Evolutionary conservation across 257 asterid genomes (phyloP).

Genomic region (Cynanchum wilfordii): DNA sequence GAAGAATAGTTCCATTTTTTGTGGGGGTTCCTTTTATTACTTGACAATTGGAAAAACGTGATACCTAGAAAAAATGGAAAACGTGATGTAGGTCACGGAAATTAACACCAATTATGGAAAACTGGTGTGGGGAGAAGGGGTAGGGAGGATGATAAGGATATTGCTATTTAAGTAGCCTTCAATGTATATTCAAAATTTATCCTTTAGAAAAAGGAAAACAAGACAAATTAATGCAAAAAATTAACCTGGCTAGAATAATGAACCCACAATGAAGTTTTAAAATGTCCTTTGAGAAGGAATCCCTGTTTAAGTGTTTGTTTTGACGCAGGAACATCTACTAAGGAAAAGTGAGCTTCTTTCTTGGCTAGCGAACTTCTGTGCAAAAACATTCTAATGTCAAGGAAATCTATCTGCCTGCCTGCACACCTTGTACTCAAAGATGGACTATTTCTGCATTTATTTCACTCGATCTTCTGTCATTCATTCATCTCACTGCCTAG

Average conservation of each 20-base stretch:
- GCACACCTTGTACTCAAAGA: slow-evolving; percentile 57
- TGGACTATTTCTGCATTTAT: slow-evolving; percentile 59
- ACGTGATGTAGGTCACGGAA: neutral
- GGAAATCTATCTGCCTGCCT: slow-evolving; percentile 66
- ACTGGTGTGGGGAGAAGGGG: neutral
- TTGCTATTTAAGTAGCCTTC: neutral
- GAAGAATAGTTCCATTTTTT: neutral
- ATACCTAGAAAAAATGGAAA: no score
- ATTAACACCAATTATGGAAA: neutral
- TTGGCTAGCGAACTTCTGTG: slow-evolving; percentile 64
- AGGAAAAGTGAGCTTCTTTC: slow-evolving; percentile 60
- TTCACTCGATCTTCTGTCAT: slow-evolving; percentile 44
- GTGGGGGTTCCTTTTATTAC: neutral
- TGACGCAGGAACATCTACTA: slow-evolving; percentile 78
- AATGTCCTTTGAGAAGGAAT: slow-evolving; percentile 28
- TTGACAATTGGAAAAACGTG: neutral
- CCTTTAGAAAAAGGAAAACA: neutral
- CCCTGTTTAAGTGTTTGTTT: slow-evolving; percentile 66
- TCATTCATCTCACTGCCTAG: slow-evolving; percentile 47
- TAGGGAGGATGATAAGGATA: neutral
- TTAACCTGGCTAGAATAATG: slow-evolving; percentile 8
- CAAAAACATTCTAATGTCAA: slow-evolving; percentile 58
- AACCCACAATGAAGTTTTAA: slow-evolving; percentile 16
- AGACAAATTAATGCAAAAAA: neutral
- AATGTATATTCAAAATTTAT: no score